Evolutionary conservation across 1,284 basidiomycete species (phyloP).

Genomic region (Apiotrichum veenhuisii): DNA sequence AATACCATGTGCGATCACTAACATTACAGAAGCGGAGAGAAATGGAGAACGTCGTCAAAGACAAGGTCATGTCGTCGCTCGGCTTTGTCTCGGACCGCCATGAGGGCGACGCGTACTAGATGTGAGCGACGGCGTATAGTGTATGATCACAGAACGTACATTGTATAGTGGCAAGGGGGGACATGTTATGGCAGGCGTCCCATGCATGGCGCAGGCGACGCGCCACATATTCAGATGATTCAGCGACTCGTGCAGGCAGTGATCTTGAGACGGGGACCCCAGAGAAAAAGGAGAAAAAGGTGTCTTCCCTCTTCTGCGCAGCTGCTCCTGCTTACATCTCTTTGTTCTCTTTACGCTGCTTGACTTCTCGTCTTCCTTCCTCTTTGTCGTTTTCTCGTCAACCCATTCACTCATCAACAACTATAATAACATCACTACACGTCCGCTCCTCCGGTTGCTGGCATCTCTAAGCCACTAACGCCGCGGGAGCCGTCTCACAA

Average conservation of each 20-base stretch:
- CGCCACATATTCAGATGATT: neutral
- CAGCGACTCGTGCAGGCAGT: neutral
- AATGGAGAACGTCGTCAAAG: slow-evolving; percentile 39
- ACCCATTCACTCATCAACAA: no score
- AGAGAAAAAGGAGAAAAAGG: no score
- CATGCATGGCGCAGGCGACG: slow-evolving; percentile 2
- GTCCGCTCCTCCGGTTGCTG: no score
- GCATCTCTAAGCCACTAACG: no score
- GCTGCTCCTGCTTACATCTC: no score
- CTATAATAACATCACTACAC: no score
- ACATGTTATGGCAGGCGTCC: neutral
- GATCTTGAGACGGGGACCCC: no score
- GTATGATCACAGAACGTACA: neutral
- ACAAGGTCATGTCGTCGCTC: slow-evolving; percentile 38
- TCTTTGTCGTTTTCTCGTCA: no score
- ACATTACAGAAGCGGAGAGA: slow-evolving; percentile 40
- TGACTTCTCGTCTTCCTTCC: neutral
- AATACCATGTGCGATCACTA: neutral
- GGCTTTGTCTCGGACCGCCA: slow-evolving; percentile 48
- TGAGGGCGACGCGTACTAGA: slow-evolving; percentile 50
- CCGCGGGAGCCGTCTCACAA: no score
- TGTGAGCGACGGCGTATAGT: neutral
- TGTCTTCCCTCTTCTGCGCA: slow-evolving; percentile 4
- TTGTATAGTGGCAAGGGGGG: neutral
- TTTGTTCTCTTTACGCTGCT: no score